Evolutionary conservation across 371 early-diverging fungal species (phyloP).

Genomic region (Rhizopus stolonifer): DNA sequence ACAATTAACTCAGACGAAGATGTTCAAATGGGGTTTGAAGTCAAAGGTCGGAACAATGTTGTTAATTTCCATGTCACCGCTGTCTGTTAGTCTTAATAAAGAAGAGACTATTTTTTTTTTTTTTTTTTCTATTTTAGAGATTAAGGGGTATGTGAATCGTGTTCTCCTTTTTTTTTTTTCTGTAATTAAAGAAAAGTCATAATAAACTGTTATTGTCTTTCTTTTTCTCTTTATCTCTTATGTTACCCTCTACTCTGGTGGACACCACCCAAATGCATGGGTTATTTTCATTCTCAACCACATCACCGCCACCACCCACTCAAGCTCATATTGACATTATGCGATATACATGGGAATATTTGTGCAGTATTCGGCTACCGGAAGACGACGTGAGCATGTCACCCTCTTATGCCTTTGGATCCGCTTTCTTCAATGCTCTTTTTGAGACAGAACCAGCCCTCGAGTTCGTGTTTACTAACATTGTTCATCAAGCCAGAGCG

Average conservation of each 20-base stretch:
- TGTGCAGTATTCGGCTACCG: slow-evolving; percentile 18
- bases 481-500: slow-evolving; percentile 33
- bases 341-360: slow-evolving; percentile 28
- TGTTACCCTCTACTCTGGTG: neutral
- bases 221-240: no score
- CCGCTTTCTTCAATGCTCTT: slow-evolving; percentile 29
- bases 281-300: neutral
- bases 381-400: slow-evolving; percentile 25
- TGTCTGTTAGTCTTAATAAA: no score
- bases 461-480: slow-evolving; percentile 22
- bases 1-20: slow-evolving; percentile 86
- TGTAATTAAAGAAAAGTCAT: no score
- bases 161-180: no score
- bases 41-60: slow-evolving; percentile 43
- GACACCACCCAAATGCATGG: neutral
- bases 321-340: slow-evolving; percentile 27
- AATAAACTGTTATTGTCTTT: no score
- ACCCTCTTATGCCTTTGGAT: slow-evolving; percentile 30
- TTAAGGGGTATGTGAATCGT: no score
- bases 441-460: slow-evolving; percentile 27
- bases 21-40: slow-evolving; percentile 87
- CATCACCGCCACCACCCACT: slow-evolving; percentile 19
- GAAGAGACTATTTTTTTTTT: no score
- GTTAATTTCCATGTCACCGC: slow-evolving; percentile 43
- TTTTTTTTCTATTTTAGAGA: no score